phyloP scores from a whole-genome alignment of 345 rosid species.

The Euphorbia peplus region DNA sequence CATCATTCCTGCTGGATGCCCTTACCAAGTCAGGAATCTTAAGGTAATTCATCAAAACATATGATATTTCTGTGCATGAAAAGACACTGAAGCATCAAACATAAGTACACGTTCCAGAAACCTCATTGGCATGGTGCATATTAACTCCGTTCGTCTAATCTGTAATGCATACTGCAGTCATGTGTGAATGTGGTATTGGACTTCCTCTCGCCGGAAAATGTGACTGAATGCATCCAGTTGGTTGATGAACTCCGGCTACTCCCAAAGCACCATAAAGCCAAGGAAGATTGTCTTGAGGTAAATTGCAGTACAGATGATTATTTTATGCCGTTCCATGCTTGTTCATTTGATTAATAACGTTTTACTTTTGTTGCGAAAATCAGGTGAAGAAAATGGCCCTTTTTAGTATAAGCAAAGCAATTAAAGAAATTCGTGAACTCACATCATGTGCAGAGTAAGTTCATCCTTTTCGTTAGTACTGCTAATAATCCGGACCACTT shows the following conservation, averaged over 20 bases:
- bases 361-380: constrained; percentile 15
- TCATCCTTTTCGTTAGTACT: neutral
- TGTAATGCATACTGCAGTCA: constrained; percentile 49
- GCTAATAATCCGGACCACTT: too few relatives aligned
- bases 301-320: neutral
- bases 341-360: neutral
- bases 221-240: constrained; percentile 54
- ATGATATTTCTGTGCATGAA: neutral
- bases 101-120: neutral
- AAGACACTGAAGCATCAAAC: neutral
- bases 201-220: constrained; percentile 86
- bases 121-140: constrained; percentile 6
- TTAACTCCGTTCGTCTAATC: constrained; percentile 4
- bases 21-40: constrained; percentile 77
- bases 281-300: constrained; percentile 70
- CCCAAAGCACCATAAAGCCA: constrained; percentile 65
- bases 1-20: constrained; percentile 88
- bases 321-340: neutral
- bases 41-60: constrained; percentile 44
- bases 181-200: constrained; percentile 84
- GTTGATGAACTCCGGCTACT: constrained; percentile 65
- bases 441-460: constrained; percentile 54
- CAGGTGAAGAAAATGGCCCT: constrained; percentile 92
- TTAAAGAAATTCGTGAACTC: constrained; percentile 73
- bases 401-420: constrained; percentile 53